phyloP scores from a whole-genome alignment of 371 early-diverging fungal species.

The Lichtheimia ornata region DNA sequence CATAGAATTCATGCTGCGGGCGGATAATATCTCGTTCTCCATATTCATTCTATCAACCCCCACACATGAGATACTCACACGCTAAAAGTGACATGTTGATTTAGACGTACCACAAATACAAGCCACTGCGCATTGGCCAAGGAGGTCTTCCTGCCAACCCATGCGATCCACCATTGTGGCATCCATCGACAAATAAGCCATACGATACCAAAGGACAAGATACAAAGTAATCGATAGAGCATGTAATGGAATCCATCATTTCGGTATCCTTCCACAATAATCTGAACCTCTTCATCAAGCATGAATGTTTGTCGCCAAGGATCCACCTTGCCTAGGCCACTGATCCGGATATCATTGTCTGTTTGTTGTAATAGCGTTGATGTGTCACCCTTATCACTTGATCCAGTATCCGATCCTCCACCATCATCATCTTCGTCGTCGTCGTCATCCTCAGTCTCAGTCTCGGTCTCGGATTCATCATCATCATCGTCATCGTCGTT shows the following conservation, averaged over 20 bases:
- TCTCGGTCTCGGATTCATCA: conserved; percentile 17
- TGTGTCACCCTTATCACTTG: conserved; percentile 2
- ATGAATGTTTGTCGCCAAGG: conserved; percentile 28
- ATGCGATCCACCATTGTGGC: conserved; percentile 70
- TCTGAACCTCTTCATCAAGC: conserved; percentile 48
- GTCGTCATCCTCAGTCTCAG: conserved; percentile 25
- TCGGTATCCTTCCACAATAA: conserved; percentile 69
- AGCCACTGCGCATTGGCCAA: conserved; percentile 73
- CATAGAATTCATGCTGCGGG: conserved; percentile 61
- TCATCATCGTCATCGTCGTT: conserved; percentile 38
- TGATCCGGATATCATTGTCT: conserved; percentile 10
- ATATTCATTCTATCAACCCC: conserved; percentile 67
- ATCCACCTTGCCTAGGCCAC: conserved; percentile 10
- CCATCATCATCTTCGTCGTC: conserved; percentile 28
- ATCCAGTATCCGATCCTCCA: background rate
- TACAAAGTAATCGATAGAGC: conserved; percentile 63
- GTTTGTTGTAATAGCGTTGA: background rate
- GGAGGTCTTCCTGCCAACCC: conserved; percentile 59
- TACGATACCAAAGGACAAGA: conserved; percentile 71
- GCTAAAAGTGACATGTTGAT: background rate
- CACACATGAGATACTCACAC: background rate
- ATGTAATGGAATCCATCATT: conserved; percentile 41
- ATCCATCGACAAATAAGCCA: conserved; percentile 86
- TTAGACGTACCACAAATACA: conserved; percentile 55
- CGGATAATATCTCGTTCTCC: conserved; percentile 61